Base-by-base conservation (phyloP, 78 protist genomes). In the Mantamonas sphyraenae region DNA sequence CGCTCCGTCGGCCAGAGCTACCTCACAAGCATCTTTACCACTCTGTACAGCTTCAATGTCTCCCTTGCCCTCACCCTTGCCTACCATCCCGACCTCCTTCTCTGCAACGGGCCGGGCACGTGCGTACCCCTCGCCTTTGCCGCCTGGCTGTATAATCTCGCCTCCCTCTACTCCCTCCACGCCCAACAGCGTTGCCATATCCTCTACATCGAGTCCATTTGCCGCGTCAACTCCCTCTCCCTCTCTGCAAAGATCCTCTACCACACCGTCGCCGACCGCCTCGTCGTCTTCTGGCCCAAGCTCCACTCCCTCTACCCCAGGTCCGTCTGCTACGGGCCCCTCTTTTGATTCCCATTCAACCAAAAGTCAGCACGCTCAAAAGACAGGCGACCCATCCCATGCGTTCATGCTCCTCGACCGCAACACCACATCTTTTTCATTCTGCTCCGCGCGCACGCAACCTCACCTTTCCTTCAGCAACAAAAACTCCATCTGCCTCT, bases 41-140 rank as follows among this genome's bases (percentile, higher is more conserved):
- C 88, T 37, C 82, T 79, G 62, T 10, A 67, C 12, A 22, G 56
- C 5, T 0, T 74, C 30, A 20, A 67, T 73, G 10, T 69, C 34
- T 73, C 17, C 4, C 34, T 63, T 26, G 43, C 31, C 26, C 35
- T n/a, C 34, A 9, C 37, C 43, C 37, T 12, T 58, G 4, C 9
- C 4, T 9, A 4, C 37, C 4, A 10, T 34, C 43, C 31, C 20
- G 42, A 4, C 34, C 64, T 40, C 51, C 12, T 83, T 16, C 17
- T 84, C 4, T 79, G 82, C 55, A 84, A 84, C 64, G 89, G 89
- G 31, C 89, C 89, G 38, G 89, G 89, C 55, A 84, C 89, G 20
- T 84, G 89, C 58, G 70, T 84, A 1, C 89, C 89, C 31, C 50
- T 84, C 19, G 39, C 30, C 12, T 39, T 75, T 30, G n/a, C 68